These are phyloP conservation scores for Ascochyta clinopodiicola DNA, from an alignment of 2,329 filamentous ascomycete species.

Conservation along the genomic window DNA sequence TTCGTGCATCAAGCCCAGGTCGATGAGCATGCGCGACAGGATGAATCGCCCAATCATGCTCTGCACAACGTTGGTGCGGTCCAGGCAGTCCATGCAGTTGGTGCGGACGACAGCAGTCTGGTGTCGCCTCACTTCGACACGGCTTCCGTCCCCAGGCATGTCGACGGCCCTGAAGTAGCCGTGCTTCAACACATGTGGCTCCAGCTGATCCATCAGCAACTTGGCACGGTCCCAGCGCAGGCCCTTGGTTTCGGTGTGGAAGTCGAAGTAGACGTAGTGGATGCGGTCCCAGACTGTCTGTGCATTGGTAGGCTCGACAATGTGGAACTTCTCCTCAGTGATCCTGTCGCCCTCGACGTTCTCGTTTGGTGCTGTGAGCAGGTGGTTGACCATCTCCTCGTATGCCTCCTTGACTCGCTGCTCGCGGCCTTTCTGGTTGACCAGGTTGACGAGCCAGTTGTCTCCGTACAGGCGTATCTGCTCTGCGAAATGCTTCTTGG, in stretches of 20 bases:
- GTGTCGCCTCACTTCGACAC: constrained; percentile 77
- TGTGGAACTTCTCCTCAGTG: constrained; percentile 80
- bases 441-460: constrained; percentile 95
- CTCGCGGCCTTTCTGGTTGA: constrained; percentile 95
- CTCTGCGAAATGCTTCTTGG: constrained; percentile 87
- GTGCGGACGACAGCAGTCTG: constrained; percentile 94
- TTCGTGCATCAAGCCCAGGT: constrained; percentile 77
- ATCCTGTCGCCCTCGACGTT: constrained; percentile 67
- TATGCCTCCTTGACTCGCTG: constrained; percentile 89
- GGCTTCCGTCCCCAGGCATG: constrained; percentile 75
- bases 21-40: constrained; percentile 85
- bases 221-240: constrained; percentile 91
- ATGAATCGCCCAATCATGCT: constrained; percentile 94
- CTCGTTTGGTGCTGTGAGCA: constrained; percentile 74
- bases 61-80: constrained; percentile 97
- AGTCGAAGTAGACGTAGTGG: constrained; percentile 98
- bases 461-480: constrained; percentile 94
- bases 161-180: constrained; percentile 94
- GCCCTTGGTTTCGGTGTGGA: constrained; percentile 96
- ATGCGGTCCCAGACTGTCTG: constrained; percentile 77
- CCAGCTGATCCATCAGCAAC: constrained; percentile 81
- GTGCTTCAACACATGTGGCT: constrained; percentile 76
- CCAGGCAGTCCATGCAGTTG: constrained; percentile 99
- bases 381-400: constrained; percentile 81
- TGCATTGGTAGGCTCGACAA: constrained; percentile 69